Base-by-base conservation (phyloP, 2,329 filamentous ascomycete species). In the Pestalotiopsis sp. region DNA sequence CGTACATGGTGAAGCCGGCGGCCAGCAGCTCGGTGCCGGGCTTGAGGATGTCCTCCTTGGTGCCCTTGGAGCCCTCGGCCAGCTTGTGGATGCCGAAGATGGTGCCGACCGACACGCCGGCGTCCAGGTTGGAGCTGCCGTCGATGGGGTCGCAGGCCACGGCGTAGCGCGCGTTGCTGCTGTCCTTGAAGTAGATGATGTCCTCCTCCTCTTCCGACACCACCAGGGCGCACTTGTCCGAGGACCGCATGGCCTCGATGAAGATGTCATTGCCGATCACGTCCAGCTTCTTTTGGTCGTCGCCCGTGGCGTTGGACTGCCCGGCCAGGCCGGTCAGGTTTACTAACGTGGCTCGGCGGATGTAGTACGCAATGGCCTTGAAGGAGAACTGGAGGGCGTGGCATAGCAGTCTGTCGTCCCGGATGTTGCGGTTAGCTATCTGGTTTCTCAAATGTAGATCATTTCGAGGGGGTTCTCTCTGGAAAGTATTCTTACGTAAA, bases 341-440 rank as follows among this genome's bases (percentile, higher is more conserved):
- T 84, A 98, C 95, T 73, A 99, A 86, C 27, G 94, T 95, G 45
- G 95, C 94, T 81, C 96, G 92, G 77, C 95, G 95, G 82, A 99
- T 99, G 87, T 98, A 99, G 88, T 98, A 97, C 76, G 96, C 94
- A 82, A 99, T 99, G 74, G 94, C 97, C 87, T 99, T 99, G 92
- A 99, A 99, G 73, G 96, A 95, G 87, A 98, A 99, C 83, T 98
- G 96, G 69, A 99, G 92, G 70, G 96, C 95, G 81, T 99, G 96
- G 87, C 94, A 98, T 70, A 99, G 90, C 66, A 99, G 89, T 77
- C 95, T 98, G 77, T 66, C 45, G 11, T 17, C 45, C 4, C 14
- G 41, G 41, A 49, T 9, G 3, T 9, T 9, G 17, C 14, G 17
- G 20, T 52, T 52, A n/a, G 45, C 23, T 6, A 11, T 17, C 20